Percentiles rank a stretch among this genome's conserved stretches.
These are phyloP conservation scores for Erysimum cheiranthoides DNA, from an alignment of 345 rosid species.

Conservation along the genomic window DNA sequence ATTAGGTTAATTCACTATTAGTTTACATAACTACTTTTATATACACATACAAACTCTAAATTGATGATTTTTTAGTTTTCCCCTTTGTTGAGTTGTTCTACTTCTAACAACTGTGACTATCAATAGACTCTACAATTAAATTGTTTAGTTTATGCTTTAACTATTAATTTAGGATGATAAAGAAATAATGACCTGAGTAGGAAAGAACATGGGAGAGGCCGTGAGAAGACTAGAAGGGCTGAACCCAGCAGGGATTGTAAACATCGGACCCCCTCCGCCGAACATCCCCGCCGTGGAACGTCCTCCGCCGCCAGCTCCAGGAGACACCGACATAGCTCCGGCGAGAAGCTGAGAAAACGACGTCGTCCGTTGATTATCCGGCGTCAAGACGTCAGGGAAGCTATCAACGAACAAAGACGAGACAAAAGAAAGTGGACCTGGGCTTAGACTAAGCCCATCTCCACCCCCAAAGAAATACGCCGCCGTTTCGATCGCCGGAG, in stretches of 20 bases:
- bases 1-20: neutral
- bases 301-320: conserved; percentile 49
- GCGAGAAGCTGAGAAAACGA: conserved; percentile 93
- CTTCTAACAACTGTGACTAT: neutral
- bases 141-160: conserved; percentile 5
- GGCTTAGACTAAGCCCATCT: conserved; percentile 63
- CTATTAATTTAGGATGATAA: neutral
- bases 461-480: conserved; percentile 59
- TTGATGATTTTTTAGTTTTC: neutral
- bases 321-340: conserved; percentile 86
- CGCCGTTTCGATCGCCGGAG: conserved; percentile 58
- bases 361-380: conserved; percentile 43
- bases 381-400: conserved; percentile 55
- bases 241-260: conserved; percentile 84
- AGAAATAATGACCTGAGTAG: conserved; percentile 66
- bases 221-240: conserved; percentile 93
- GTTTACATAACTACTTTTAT: conserved; percentile 1
- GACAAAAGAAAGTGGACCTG: conserved; percentile 92
- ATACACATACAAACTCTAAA: neutral
- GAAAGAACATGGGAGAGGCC: conserved; percentile 74
- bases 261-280: conserved; percentile 54
- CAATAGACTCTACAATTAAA: conserved; percentile 8
- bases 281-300: conserved; percentile 46
- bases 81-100: neutral
- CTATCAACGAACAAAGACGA: conserved; percentile 77